These are phyloP conservation scores for Cephaloascus fragrans DNA, from an alignment of 805 yeast genomes.

Conservation along the genomic window DNA sequence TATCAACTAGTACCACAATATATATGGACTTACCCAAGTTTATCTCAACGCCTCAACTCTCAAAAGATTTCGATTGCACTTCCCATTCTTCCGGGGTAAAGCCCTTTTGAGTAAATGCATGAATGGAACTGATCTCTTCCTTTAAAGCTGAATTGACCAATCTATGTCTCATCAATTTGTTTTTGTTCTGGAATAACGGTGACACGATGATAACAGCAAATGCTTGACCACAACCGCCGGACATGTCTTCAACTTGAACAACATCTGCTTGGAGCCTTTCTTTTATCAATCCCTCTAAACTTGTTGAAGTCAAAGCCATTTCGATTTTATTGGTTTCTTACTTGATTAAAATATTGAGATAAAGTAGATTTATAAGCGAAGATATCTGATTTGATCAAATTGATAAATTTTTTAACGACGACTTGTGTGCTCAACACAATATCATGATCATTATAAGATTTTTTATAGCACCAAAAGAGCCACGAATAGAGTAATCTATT, in stretches of 20 bases:
- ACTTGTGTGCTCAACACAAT: no score
- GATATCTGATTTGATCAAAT: no score
- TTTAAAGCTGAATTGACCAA: conserved; percentile 71
- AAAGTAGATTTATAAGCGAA: no score
- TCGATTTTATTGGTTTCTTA: no score
- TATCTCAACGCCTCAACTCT: no score
- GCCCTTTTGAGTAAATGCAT: conserved; percentile 90
- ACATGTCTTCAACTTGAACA: conserved; percentile 62
- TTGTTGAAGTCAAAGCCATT: conserved; percentile 4
- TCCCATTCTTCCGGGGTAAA: conserved; percentile 89
- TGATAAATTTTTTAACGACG: no score
- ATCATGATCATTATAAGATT: no score
- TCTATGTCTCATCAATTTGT: conserved; percentile 78
- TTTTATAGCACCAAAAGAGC: no score
- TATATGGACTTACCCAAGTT: no score
- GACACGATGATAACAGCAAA: conserved; percentile 84
- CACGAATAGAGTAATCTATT: no score
- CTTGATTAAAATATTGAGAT: no score
- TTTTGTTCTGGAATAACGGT: conserved; percentile 67
- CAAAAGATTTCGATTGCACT: background rate
- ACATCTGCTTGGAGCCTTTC: conserved; percentile 50
- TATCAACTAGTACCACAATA: no score
- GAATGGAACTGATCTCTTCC: conserved; percentile 80
- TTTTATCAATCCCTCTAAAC: conserved; percentile 38
- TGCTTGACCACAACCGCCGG: conserved; percentile 97